phyloP scores from a whole-genome alignment of 441 rosid genomes.

The Viola pubescens region DNA sequence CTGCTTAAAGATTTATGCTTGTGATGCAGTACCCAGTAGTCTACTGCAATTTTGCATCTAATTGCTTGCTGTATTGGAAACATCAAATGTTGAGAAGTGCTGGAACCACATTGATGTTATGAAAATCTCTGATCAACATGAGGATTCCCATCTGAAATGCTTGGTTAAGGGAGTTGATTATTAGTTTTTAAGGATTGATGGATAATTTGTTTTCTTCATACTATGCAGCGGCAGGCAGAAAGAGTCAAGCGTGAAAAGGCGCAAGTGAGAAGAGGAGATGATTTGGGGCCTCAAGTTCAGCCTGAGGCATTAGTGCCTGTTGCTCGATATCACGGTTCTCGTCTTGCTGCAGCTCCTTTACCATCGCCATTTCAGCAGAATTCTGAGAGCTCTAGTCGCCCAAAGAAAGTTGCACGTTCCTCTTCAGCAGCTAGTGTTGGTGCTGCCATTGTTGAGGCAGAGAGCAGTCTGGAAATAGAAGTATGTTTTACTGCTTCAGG shows the following conservation, averaged over 20 bases:
- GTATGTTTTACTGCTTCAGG: slow-evolving; percentile 62
- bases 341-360: slow-evolving; percentile 82
- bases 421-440: slow-evolving; percentile 53
- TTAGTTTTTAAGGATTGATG: no score
- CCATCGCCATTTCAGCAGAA: slow-evolving; percentile 70
- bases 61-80: no score
- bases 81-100: no score
- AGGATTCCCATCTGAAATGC: no score
- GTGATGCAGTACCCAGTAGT: no score
- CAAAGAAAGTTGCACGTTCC: slow-evolving; percentile 37
- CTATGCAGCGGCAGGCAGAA: slow-evolving; percentile 67
- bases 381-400: slow-evolving; percentile 21
- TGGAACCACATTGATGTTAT: no score
- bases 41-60: no score
- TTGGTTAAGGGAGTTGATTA: no score
- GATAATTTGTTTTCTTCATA: slow-evolving; percentile 9
- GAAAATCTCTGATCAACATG: no score
- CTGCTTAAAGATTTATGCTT: no score
- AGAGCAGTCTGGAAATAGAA: slow-evolving; percentile 59
- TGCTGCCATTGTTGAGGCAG: slow-evolving; percentile 82
- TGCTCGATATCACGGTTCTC: slow-evolving; percentile 67
- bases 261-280: slow-evolving; percentile 52
- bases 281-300: slow-evolving; percentile 41
- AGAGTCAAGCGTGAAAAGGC: slow-evolving; percentile 63
- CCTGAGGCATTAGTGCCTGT: slow-evolving; percentile 74